phyloP scores from a whole-genome alignment of 2,329 filamentous ascomycete species.

The Nannizziopsis arthrosporioides region DNA sequence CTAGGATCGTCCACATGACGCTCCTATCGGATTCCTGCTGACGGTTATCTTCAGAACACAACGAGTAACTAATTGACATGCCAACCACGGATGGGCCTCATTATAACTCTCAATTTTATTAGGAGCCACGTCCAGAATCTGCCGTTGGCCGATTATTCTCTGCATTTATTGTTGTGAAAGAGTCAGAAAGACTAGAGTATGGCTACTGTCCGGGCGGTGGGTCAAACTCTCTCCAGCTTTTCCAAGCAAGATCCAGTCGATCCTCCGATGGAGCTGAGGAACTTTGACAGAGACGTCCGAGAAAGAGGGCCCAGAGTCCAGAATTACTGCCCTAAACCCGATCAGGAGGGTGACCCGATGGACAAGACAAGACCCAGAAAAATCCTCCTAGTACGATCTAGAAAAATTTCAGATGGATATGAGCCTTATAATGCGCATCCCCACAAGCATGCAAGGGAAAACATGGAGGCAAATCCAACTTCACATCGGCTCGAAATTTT shows the following conservation, averaged over 20 bases:
- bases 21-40: neutral
- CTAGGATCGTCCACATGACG: conserved; percentile 4
- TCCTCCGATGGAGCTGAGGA: conserved; percentile 2
- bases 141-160: neutral
- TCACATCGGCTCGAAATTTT: no score
- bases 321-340: neutral
- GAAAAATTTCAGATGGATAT: neutral
- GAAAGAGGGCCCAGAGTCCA: neutral
- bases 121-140: no score
- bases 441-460: no score
- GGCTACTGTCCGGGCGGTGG: neutral
- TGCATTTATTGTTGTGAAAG: neutral
- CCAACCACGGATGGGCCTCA: neutral
- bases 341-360: neutral
- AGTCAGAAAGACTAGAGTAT: neutral
- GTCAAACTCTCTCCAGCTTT: conserved; percentile 7
- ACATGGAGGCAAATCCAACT: no score
- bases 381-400: neutral
- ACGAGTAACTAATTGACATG: no score
- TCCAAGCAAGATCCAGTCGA: neutral
- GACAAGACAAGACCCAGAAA: neutral
- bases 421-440: no score
- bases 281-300: neutral
- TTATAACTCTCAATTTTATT: neutral
- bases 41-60: neutral